These are phyloP conservation scores for Xerocomellus amylosporus DNA, from an alignment of 768 basidiomycete genomes.

Conservation along the genomic window DNA sequence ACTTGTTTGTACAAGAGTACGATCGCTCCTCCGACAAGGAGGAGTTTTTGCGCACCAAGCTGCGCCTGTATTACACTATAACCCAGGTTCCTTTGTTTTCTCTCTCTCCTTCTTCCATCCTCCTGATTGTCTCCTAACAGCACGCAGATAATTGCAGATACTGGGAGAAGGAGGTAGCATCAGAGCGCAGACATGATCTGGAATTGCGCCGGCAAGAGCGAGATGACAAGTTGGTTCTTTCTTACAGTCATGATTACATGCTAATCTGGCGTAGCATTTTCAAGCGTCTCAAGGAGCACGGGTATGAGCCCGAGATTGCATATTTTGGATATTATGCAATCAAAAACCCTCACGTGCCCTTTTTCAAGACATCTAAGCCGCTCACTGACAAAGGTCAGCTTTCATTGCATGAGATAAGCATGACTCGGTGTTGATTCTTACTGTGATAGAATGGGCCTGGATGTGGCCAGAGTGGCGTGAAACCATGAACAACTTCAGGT, in stretches of 20 bases:
- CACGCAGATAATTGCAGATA: background rate
- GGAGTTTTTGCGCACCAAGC: background rate
- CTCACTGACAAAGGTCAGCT: slow-evolving; percentile 9
- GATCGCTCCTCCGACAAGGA: background rate
- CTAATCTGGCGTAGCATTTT: slow-evolving; percentile 6
- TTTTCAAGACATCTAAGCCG: slow-evolving; percentile 8
- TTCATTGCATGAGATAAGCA: background rate
- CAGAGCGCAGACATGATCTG: background rate
- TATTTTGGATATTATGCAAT: background rate
- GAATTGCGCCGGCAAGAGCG: background rate
- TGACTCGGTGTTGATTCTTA: background rate
- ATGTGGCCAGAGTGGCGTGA: background rate
- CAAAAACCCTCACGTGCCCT: background rate
- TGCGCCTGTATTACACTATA: fast-evolving
- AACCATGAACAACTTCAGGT: background rate
- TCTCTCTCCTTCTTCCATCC: background rate
- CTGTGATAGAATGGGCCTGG: background rate
- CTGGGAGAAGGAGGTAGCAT: background rate
- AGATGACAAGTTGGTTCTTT: background rate
- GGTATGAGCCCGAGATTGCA: slow-evolving; percentile 4
- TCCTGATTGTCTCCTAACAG: background rate
- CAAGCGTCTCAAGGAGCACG: slow-evolving; percentile 2
- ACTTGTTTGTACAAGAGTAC: background rate
- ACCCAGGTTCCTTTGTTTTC: background rate
- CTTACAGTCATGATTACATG: background rate